phyloP scores from a whole-genome alignment of 2,329 filamentous ascomycete species.

The Colletotrichum destructivum region DNA sequence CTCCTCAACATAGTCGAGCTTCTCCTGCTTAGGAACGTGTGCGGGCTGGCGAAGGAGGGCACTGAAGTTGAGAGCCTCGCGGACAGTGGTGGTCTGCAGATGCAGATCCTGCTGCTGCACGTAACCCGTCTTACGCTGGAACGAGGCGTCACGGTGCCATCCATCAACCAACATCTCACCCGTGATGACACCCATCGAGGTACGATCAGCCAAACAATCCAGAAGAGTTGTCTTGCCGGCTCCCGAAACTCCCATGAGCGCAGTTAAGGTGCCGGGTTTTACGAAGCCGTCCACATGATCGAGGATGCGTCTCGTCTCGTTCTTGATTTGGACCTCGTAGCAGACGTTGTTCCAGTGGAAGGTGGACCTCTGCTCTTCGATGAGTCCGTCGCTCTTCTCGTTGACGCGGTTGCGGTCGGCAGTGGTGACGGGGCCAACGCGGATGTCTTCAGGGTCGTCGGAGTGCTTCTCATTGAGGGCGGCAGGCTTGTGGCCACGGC shows the following conservation, averaged over 20 bases:
- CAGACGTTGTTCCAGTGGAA: conserved; percentile 91
- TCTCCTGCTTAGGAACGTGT: conserved; percentile 80
- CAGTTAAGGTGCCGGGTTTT: conserved; percentile 90
- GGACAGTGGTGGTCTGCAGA: conserved; percentile 85
- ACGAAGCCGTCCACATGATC: conserved; percentile 94
- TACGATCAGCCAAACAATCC: conserved; percentile 87
- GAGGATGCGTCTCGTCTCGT: conserved; percentile 80
- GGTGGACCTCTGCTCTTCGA: conserved; percentile 76
- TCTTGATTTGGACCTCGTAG: conserved; percentile 85
- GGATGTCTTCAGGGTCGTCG: conserved; percentile 70
- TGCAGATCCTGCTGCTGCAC: conserved; percentile 95
- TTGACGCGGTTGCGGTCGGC: conserved; percentile 56
- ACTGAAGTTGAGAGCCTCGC: conserved; percentile 89
- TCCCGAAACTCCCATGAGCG: conserved; percentile 91
- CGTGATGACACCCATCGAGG: conserved; percentile 89
- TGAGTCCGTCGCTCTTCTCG: conserved; percentile 58
- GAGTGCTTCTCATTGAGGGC: conserved; percentile 74
- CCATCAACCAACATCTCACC: conserved; percentile 83
- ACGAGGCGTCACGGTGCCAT: conserved; percentile 80
- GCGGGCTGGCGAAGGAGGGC: conserved; percentile 88
- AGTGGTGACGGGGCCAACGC: conserved; percentile 65
- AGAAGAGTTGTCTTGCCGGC: conserved; percentile 96
- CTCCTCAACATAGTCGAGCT: conserved; percentile 89
- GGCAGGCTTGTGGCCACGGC: conserved; percentile 75
- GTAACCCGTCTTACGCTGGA: conserved; percentile 93